phyloP scores from a whole-genome alignment of 768 basidiomycete genomes.

The Cystobasidium ongulense region DNA sequence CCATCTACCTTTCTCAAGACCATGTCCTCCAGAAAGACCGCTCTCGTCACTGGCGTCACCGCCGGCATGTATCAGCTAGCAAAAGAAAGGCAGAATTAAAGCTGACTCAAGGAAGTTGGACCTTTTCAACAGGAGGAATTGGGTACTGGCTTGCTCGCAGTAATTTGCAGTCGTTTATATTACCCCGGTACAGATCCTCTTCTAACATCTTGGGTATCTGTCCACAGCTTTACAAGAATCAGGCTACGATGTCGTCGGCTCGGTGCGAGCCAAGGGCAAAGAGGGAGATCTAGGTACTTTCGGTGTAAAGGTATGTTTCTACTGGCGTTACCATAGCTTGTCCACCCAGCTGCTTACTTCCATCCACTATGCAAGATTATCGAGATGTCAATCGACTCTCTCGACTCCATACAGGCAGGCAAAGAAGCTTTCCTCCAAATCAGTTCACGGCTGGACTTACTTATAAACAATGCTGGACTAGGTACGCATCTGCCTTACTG shows the following conservation, averaged over 20 bases:
- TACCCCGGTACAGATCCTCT: not conserved
- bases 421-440: slow-evolving; percentile 17
- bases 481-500: too few relatives aligned
- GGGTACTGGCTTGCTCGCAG: slow-evolving; percentile 11
- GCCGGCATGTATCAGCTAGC: not conserved
- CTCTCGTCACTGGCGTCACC: slow-evolving; percentile 10
- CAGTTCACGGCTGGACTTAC: not conserved
- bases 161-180: not conserved
- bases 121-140: slow-evolving; percentile 15
- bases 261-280: slow-evolving; percentile 1
- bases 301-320: slow-evolving; percentile 1
- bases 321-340: too few relatives aligned
- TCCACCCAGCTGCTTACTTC: not conserved
- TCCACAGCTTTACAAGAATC: not conserved
- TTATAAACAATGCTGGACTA: slow-evolving; percentile 17
- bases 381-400: not conserved
- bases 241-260: slow-evolving; percentile 12
- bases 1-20: not conserved
- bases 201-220: not conserved
- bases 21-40: slow-evolving; percentile 7
- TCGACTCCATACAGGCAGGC: slow-evolving; percentile 2
- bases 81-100: not conserved
- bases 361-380: not conserved
- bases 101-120: not conserved
- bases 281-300: slow-evolving; percentile 2